Base-by-base conservation (phyloP, 306 rosid species). In the Cucurbita maxima region DNA sequence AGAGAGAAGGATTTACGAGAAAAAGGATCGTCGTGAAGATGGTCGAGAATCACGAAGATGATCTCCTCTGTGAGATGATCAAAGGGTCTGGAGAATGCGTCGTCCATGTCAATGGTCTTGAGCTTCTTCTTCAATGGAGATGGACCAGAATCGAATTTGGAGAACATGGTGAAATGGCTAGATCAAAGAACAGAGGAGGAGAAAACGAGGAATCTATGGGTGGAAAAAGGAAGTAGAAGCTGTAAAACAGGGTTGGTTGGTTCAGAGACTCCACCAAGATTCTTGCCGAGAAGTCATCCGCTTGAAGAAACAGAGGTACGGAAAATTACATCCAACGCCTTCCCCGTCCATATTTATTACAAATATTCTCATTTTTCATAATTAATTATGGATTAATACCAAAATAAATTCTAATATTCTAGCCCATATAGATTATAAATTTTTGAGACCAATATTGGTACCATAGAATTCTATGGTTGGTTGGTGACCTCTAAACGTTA, bases 1-100 rank as follows among this genome's bases (percentile, higher is more conserved):
- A 80, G 19, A 45, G 98, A 88, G 83, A 92, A 92, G 0, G 98
- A 83, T 53, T 89, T 90, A 11, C 45, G 77, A 56, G 85, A 61
- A 3, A 38, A 54, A 10, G 93, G 75, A 41, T 81, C 53, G 52
- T 60, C 78, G 62, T 71, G 20, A 41, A 37, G 60, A 72, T 61
- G 55, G 76, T 90, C 93, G 13, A 92, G 93, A 76, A 92, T 86
- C 6, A 60, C 15, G 74, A 84, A 81, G 5, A 90, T 30, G 73
- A 90, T 82, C 75, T 87, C 98, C 36, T 88, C 96, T 0, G 84
- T 76, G 19, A 92, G 80, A 52, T 57, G 4, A 55, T 84, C 90
- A 57, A 90, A 82, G 1, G 88, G 86, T 76, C 25, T 71, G 71
- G 47, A 20, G 20, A 13, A 58, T 58, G 64, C 3, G 41, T 7